phyloP scores from a whole-genome alignment of 1,284 basidiomycete genomes.

The Cutaneotrichosporon cyanovorans region DNA sequence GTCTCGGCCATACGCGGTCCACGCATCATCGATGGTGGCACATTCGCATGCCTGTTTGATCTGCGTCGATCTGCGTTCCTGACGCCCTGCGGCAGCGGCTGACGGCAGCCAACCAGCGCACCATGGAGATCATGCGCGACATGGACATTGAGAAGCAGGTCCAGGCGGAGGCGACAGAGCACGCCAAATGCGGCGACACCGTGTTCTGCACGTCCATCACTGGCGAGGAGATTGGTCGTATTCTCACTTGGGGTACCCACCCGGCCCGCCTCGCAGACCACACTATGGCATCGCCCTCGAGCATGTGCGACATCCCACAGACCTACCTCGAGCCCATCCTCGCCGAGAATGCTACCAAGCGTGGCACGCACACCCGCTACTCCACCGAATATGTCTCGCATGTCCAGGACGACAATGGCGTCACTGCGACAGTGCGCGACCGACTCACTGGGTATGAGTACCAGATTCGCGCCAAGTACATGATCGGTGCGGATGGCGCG shows the following conservation, averaged over 20 bases:
- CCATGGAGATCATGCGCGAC: constrained; percentile 16
- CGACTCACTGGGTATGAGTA: constrained; percentile 10
- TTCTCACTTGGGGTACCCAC: constrained; percentile 15
- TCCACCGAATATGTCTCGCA: constrained; percentile 16
- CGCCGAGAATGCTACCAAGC: constrained; percentile 6
- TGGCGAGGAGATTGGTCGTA: constrained; percentile 16
- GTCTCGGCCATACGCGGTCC: too few species aligned
- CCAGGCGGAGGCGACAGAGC: constrained; percentile 12
- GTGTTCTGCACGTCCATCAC: constrained; percentile 14
- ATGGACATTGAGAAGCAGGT: constrained; percentile 13
- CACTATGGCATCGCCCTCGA: constrained; percentile 9
- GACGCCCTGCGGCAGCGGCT: too few species aligned
- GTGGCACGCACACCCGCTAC: constrained; percentile 14
- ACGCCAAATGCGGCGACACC: constrained; percentile 14
- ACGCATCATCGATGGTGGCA: too few species aligned
- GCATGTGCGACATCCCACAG: constrained; percentile 17
- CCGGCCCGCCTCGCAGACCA: constrained; percentile 13
- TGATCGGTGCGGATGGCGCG: constrained; percentile 14
- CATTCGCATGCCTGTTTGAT: too few species aligned
- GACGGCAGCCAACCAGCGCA: constrained; percentile 11
- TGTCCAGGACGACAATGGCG: constrained; percentile 9
- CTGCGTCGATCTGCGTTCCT: too few species aligned
- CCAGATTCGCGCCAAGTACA: constrained; percentile 14
- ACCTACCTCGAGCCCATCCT: constrained; percentile 18
- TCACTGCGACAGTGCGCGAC: constrained; percentile 12